These are phyloP conservation scores for Globisporangium polare DNA, from an alignment of 352 stramenopile species.

Conservation along the genomic window DNA sequence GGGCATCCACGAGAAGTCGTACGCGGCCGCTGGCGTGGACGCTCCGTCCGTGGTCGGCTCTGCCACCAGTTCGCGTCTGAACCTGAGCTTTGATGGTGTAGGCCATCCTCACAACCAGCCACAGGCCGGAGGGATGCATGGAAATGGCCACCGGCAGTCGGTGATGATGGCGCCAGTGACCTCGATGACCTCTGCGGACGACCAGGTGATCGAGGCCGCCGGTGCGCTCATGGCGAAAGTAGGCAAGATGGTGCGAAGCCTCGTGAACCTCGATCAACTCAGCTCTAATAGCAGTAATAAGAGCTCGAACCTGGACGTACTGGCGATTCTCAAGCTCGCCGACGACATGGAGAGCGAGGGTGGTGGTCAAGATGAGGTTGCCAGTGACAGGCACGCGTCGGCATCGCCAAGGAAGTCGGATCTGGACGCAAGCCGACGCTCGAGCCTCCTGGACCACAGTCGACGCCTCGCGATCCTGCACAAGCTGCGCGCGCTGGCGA, in stretches of 20 bases:
- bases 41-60: neutral
- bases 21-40: slow-evolving; percentile 39
- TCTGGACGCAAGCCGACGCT: neutral
- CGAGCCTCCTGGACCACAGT: slow-evolving; percentile 11
- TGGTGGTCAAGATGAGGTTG: slow-evolving; percentile 11
- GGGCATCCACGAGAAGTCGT: slow-evolving; percentile 28
- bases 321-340: slow-evolving; percentile 52
- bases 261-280: slow-evolving; percentile 39
- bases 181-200: slow-evolving; percentile 8
- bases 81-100: neutral
- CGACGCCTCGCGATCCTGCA: slow-evolving; percentile 18
- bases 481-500: slow-evolving; percentile 15
- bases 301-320: slow-evolving; percentile 27
- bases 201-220: slow-evolving; percentile 32
- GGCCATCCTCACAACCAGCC: neutral
- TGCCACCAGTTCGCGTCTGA: neutral
- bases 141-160: neutral
- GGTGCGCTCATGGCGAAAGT: slow-evolving; percentile 45
- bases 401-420: neutral
- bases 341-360: slow-evolving; percentile 39
- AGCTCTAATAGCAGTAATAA: neutral
- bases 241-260: slow-evolving; percentile 54
- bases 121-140: neutral
- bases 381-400: neutral
- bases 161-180: neutral